Conservation (phyloP, 2,329 filamentous ascomycete species). For the Magnaporthiopsis rhizophila region DNA sequence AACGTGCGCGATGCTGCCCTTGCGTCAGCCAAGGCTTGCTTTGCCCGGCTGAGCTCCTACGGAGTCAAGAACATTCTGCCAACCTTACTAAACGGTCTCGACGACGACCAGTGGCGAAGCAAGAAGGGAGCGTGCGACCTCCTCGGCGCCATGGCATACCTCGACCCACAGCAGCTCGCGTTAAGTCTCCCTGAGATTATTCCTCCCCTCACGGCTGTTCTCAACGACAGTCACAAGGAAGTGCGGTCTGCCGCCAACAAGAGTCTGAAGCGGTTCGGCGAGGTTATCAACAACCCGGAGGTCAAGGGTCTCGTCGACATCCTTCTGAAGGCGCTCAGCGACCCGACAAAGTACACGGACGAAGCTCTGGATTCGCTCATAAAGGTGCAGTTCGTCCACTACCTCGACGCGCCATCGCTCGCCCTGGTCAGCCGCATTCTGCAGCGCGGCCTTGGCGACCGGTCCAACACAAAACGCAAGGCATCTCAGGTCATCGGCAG, state of each 20-base stretch:
- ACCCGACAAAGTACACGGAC: slow-evolving; percentile 95
- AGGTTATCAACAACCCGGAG: slow-evolving; percentile 97
- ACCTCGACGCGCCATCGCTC: slow-evolving; percentile 92
- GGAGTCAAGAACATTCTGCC: slow-evolving; percentile 93
- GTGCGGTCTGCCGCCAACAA: slow-evolving; percentile 87
- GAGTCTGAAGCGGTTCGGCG: slow-evolving; percentile 93
- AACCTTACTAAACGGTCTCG: slow-evolving; percentile 81
- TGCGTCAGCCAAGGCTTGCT: slow-evolving; percentile 89
- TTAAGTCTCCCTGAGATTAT: slow-evolving; percentile 93
- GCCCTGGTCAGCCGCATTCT: slow-evolving; percentile 92
- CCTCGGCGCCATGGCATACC: slow-evolving; percentile 94
- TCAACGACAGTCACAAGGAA: slow-evolving; percentile 98
- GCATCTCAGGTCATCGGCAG: slow-evolving; percentile 96
- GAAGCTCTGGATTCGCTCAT: slow-evolving; percentile 89
- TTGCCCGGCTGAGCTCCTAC: slow-evolving; percentile 86
- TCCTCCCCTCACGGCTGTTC: slow-evolving; percentile 82
- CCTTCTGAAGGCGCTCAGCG: slow-evolving; percentile 90
- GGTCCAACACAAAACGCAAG: slow-evolving; percentile 93
- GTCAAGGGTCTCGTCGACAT: slow-evolving; percentile 88
- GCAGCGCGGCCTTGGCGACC: slow-evolving; percentile 81
- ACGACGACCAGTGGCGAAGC: slow-evolving; percentile 95
- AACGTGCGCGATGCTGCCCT: slow-evolving; percentile 91
- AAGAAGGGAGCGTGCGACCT: slow-evolving; percentile 98
- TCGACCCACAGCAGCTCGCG: slow-evolving; percentile 91
- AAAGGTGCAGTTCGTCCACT: slow-evolving; percentile 97